These are phyloP conservation scores for Trebouxia gelatinosa DNA, from an alignment of 163 green algal genomes.

Conservation along the genomic window DNA sequence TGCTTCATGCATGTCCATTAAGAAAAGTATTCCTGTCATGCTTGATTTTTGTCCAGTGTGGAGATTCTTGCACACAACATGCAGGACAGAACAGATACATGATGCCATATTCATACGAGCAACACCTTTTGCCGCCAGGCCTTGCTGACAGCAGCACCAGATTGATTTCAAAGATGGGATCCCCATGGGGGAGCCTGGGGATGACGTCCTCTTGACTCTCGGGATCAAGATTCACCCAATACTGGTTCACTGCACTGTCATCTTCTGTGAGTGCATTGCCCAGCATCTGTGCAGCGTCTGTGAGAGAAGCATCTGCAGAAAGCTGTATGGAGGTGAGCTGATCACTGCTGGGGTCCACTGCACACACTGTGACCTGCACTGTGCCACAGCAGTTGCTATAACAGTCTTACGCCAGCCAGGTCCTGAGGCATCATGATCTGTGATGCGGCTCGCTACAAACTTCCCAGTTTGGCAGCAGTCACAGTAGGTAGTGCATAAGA, in stretches of 20 bases:
- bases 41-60: too few species aligned
- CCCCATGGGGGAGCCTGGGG: constrained; percentile 12
- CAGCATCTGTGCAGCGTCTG: constrained; percentile 24
- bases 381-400: too few species aligned
- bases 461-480: too few species aligned
- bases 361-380: constrained; percentile 27
- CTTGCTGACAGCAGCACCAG: constrained; percentile 30
- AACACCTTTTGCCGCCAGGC: constrained; percentile 30
- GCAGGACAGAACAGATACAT: not conserved
- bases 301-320: constrained; percentile 2
- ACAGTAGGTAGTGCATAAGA: too few species aligned
- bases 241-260: constrained; percentile 20
- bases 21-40: too few species aligned
- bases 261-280: constrained; percentile 15
- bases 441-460: too few species aligned
- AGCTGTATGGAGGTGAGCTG: constrained; percentile 28
- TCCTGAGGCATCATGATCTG: too few species aligned
- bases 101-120: not conserved
- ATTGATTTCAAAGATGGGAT: constrained; percentile 34
- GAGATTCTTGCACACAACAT: too few species aligned
- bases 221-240: constrained; percentile 29
- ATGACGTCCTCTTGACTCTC: constrained; percentile 21
- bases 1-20: too few species aligned
- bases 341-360: constrained; percentile 24
- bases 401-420: not conserved